phyloP scores from a whole-genome alignment of 2,329 filamentous ascomycete genomes.

The Fusarium multiceps region DNA sequence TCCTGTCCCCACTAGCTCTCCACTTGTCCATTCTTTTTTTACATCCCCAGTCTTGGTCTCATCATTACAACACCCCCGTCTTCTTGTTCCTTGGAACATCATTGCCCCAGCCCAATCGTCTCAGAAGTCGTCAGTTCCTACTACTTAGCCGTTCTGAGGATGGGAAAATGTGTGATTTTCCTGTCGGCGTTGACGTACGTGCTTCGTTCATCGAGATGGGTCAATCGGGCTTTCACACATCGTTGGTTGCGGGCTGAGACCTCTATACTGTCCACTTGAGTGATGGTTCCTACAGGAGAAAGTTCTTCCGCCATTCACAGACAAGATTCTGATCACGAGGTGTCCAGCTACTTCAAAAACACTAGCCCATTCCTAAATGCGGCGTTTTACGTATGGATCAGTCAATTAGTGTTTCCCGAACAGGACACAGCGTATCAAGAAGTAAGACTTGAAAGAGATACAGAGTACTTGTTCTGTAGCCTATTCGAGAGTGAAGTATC shows the following conservation, averaged over 20 bases:
- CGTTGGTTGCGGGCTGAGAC: background rate
- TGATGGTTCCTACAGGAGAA: too few species aligned
- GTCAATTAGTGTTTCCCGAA: background rate
- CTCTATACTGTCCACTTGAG: background rate
- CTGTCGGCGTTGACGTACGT: background rate
- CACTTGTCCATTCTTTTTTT: background rate
- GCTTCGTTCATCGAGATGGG: rapidly evolving
- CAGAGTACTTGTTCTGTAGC: background rate
- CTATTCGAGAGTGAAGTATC: background rate
- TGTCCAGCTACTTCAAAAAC: background rate
- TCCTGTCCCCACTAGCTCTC: background rate
- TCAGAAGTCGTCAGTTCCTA: background rate
- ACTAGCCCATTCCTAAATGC: rapidly evolving
- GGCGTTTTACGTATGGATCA: background rate
- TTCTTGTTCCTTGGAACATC: rapidly evolving
- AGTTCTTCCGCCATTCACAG: background rate
- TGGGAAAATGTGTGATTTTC: background rate
- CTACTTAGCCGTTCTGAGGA: too few species aligned
- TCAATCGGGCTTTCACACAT: too few species aligned
- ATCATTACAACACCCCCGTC: background rate
- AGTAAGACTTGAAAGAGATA: background rate
- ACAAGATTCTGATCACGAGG: background rate
- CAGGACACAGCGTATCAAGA: background rate
- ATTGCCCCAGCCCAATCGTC: background rate
- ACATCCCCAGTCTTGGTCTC: background rate